These are phyloP conservation scores for Wickerhamiella allomyrinae DNA, from an alignment of 805 yeast species.

Conservation along the genomic window DNA sequence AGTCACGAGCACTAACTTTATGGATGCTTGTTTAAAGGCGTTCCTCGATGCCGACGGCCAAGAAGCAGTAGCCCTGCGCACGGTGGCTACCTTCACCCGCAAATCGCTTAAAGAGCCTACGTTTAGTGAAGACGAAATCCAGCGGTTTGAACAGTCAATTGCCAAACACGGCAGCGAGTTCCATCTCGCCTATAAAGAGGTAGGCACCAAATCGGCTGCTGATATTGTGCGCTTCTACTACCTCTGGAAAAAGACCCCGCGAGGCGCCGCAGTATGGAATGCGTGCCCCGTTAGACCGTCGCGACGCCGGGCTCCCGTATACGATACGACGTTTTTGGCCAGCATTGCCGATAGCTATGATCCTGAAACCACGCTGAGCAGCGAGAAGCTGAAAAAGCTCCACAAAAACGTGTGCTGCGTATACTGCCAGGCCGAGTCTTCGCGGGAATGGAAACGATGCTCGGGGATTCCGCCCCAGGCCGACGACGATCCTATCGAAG, in stretches of 20 bases:
- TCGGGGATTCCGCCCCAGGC: conserved; percentile 42
- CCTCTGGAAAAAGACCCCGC: conserved; percentile 76
- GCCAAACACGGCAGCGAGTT: conserved; percentile 62
- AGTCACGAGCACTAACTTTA: conserved; percentile 63
- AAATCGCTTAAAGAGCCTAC: conserved; percentile 63
- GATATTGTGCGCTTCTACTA: conserved; percentile 81
- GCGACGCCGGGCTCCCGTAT: conserved; percentile 28
- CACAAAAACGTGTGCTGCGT: conserved; percentile 45
- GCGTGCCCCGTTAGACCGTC: conserved; percentile 57
- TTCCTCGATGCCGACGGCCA: conserved; percentile 42
- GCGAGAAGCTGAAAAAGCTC: conserved; percentile 31
- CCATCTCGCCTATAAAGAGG: conserved; percentile 54
- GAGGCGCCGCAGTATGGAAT: conserved; percentile 72
- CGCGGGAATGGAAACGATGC: conserved; percentile 54
- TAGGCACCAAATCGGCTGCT: conserved; percentile 57
- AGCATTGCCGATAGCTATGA: conserved; percentile 51
- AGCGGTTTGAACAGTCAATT: conserved; percentile 62
- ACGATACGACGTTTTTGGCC: conserved; percentile 27
- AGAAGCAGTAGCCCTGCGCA: conserved; percentile 32
- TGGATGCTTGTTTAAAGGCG: conserved; percentile 54
- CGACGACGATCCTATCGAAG: conserved; percentile 31
- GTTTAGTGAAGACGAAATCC: conserved; percentile 46
- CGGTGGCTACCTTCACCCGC: conserved; percentile 38
- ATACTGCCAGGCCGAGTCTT: conserved; percentile 46
- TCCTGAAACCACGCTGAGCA: conserved; percentile 51